A percentile compares a stretch with the other conserved stretches of the same genome.
Evolutionary conservation across 441 rosid genomes (phyloP).

Genomic region (Melastoma candidum): DNA sequence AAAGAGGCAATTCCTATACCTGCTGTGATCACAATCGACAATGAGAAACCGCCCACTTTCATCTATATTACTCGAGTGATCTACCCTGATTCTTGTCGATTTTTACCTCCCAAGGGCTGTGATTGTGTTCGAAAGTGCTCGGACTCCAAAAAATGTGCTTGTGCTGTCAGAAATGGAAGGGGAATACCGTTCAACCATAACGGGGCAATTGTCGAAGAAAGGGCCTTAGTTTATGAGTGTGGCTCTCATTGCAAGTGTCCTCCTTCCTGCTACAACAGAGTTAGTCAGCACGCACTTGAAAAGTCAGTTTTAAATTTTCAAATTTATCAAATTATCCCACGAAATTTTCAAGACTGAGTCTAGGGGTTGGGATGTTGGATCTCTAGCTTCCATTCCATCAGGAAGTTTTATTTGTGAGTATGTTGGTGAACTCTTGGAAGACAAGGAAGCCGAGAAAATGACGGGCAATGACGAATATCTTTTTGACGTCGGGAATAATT

Average conservation of each 20-base stretch:
- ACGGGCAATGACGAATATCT: constrained; percentile 71
- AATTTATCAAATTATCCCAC: constrained; percentile 53
- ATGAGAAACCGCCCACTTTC: constrained; percentile 62
- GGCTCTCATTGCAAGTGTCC: constrained; percentile 80
- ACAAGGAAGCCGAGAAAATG: constrained; percentile 68
- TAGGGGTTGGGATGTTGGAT: constrained; percentile 96
- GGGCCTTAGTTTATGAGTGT: constrained; percentile 68
- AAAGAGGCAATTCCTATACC: constrained; percentile 57
- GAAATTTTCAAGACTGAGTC: constrained; percentile 75
- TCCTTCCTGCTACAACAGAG: constrained; percentile 66
- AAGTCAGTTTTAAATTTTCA: too few relatives aligned
- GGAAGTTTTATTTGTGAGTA: constrained; percentile 93
- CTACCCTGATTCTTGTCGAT: constrained; percentile 48
- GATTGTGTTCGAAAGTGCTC: constrained; percentile 48
- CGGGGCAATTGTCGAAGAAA: constrained; percentile 62
- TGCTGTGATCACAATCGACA: constrained; percentile 64
- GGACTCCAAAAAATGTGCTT: constrained; percentile 41
- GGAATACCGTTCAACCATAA: constrained; percentile 68
- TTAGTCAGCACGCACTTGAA: constrained; percentile 37
- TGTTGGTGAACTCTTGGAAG: constrained; percentile 72
- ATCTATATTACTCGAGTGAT: constrained; percentile 40
- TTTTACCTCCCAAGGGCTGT: constrained; percentile 46
- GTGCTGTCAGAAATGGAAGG: constrained; percentile 60
- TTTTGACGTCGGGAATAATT: constrained; percentile 64
- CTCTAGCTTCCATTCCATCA: constrained; percentile 57